Conservation (phyloP, 2,329 filamentous ascomycete genomes). For the Xylaria polymorpha region DNA sequence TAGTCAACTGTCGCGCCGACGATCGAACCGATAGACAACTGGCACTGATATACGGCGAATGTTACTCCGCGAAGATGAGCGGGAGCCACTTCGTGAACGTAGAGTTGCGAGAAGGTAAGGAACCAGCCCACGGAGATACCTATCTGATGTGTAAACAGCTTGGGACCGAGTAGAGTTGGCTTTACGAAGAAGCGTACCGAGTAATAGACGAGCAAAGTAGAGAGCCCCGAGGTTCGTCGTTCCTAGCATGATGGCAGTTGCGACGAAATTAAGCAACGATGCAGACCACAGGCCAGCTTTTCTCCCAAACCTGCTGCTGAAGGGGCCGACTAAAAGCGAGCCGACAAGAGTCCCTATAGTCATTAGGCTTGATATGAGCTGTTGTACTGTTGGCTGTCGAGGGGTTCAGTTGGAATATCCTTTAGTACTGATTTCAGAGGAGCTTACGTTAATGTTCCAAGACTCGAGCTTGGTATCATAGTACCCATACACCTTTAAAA, state of each 20-base stretch:
- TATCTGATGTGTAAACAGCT: constrained; percentile 25
- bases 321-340: constrained; percentile 49
- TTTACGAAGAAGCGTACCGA: constrained; percentile 39
- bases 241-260: constrained; percentile 49
- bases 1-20: constrained; percentile 50
- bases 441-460: constrained; percentile 49
- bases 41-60: constrained; percentile 51
- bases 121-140: constrained; percentile 54
- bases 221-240: constrained; percentile 48
- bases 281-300: constrained; percentile 47
- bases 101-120: constrained; percentile 53
- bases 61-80: constrained; percentile 52
- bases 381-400: constrained; percentile 49
- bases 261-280: constrained; percentile 46
- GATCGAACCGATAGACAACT: constrained; percentile 52
- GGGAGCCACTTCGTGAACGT: constrained; percentile 53
- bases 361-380: constrained; percentile 53
- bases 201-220: constrained; percentile 49
- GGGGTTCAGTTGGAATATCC: constrained; percentile 2
- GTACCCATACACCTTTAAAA: constrained; percentile 52
- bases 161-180: neutral
- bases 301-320: constrained; percentile 42
- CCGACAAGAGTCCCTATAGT: constrained; percentile 51
- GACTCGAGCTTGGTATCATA: constrained; percentile 40
- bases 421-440: neutral